Percentiles rank a stretch among this genome's conserved stretches.
Conservation (phyloP, 768 basidiomycete species). For the Leccinellum luteum region DNA sequence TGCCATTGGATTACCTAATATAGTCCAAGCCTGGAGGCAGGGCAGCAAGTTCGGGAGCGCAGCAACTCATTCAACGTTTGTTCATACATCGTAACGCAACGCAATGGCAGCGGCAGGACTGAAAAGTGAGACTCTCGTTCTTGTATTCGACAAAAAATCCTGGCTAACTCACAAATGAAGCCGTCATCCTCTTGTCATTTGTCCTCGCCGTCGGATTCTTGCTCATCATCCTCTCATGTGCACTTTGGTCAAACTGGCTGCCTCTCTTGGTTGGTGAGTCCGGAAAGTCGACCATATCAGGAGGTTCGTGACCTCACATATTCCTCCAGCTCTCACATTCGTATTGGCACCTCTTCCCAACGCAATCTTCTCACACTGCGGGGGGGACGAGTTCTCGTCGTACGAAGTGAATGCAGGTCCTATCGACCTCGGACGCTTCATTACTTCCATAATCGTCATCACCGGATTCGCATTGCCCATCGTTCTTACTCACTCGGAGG, state of each 20-base stretch:
- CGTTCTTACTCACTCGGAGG: constrained; percentile 85
- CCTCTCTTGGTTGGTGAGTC: constrained; percentile 90
- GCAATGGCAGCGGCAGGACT: constrained; percentile 65
- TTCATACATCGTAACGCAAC: constrained; percentile 1
- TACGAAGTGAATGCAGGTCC: constrained; percentile 70
- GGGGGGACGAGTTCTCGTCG: constrained; percentile 81
- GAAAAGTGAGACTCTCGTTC: constrained; percentile 48
- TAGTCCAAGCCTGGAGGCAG: neutral
- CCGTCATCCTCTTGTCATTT: constrained; percentile 95
- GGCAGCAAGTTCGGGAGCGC: neutral
- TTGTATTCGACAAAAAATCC: neutral
- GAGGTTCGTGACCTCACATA: neutral
- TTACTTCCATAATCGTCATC: constrained; percentile 87
- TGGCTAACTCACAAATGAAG: constrained; percentile 38
- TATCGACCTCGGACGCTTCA: constrained; percentile 90
- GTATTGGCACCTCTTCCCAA: constrained; percentile 96
- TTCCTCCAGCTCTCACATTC: constrained; percentile 76
- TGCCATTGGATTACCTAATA: constrained; percentile 25
- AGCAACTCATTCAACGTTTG: neutral
- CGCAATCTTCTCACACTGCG: constrained; percentile 90
- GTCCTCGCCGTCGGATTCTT: constrained; percentile 98
- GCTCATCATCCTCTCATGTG: constrained; percentile 95
- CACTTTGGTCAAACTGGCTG: constrained; percentile 94
- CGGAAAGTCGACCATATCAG: neutral
- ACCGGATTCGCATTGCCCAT: constrained; percentile 93